Base-by-base conservation (phyloP, 768 basidiomycete species). In the Mycena chlorophos region DNA sequence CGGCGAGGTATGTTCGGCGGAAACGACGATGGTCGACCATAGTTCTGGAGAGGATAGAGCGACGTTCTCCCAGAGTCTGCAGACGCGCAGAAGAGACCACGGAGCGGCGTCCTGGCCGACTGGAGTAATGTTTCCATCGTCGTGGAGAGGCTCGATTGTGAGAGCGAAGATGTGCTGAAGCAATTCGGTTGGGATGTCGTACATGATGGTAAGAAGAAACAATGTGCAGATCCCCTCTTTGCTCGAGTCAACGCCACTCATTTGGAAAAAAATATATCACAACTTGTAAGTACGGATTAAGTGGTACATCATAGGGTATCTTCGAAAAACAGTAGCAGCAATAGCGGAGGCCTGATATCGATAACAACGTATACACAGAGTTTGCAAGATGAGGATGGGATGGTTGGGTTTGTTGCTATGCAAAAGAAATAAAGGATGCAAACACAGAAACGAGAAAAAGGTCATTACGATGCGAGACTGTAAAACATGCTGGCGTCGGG, bases 401-500 rank as follows among this genome's bases (percentile, higher is more conserved):
- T 37, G 34, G 10, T 10, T 37, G 34, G 34, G n/a, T 37, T 10
- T 37, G n/a, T 37, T 10, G 34, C n/a, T n/a, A 37, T 37, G 34
- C 34, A 37, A 37, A 37, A 51, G 49, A 51, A 5, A 51, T 29
- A n/a, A 34, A 23, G 28, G 12, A 51, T n/a, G 20, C 30, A 19
- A 51, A 10, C n/a, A 31, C 26, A 16, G 20, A 17, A 16, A 29
- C 14, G 30, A 51, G 19, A 14, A n/a, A 51, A 38, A 51, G 22
- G 30, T 22, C 19, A 46, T 66, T 57, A 69, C 34, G 66, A 68
- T 25, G 85, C 88, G 63, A 91, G 73, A 73, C 89, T 91, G 64
- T 88, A 78, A 88, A 88, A 91, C 88, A 91, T 90, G 31, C 88
- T 86, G 54, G 78, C 79, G 56, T 78, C 79, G 2, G 89, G 89